A percentile compares a stretch with the other conserved stretches of the same genome.
These are phyloP conservation scores for Sedum album DNA, from an alignment of 164 flowering plant species.

Conservation along the genomic window DNA sequence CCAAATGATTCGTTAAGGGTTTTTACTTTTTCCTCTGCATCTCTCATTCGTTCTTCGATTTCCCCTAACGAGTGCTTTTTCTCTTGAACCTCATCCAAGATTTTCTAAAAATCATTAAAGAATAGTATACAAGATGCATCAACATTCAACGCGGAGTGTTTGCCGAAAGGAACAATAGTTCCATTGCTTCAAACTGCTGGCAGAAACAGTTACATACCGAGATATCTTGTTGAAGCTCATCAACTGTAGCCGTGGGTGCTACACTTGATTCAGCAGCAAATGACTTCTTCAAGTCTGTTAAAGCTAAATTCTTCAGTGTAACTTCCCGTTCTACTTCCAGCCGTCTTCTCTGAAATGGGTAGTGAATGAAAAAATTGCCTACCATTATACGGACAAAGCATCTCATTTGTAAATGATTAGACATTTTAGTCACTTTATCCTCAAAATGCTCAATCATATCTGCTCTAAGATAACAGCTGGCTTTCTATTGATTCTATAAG, in stretches of 20 bases:
- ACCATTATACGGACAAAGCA: not conserved
- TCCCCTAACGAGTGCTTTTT: constrained; percentile 33
- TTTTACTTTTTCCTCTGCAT: constrained; percentile 44
- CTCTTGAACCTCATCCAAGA: constrained; percentile 46
- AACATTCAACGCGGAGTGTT: not conserved
- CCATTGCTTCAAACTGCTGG: not conserved
- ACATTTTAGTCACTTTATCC: not conserved
- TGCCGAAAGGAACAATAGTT: not conserved
- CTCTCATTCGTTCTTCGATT: constrained; percentile 25
- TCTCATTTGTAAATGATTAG: not conserved
- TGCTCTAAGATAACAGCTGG: not conserved
- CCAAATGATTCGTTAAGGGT: constrained; percentile 44
- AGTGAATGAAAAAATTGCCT: not conserved
- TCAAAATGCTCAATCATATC: not conserved
- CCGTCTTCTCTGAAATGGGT: constrained; percentile 42
- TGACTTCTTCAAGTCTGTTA: constrained; percentile 54
- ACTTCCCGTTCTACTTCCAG: constrained; percentile 36
- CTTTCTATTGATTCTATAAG: not conserved
- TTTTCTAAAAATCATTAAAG: constrained; percentile 32
- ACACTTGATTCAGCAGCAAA: constrained; percentile 34
- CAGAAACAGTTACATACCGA: constrained; percentile 37
- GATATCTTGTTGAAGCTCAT: constrained; percentile 67
- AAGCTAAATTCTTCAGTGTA: constrained; percentile 30
- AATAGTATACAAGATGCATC: not conserved
- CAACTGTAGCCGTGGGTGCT: constrained; percentile 34